These are phyloP conservation scores for Cladophialophora chaetospira DNA, from an alignment of 2,329 filamentous ascomycete genomes.

Conservation along the genomic window DNA sequence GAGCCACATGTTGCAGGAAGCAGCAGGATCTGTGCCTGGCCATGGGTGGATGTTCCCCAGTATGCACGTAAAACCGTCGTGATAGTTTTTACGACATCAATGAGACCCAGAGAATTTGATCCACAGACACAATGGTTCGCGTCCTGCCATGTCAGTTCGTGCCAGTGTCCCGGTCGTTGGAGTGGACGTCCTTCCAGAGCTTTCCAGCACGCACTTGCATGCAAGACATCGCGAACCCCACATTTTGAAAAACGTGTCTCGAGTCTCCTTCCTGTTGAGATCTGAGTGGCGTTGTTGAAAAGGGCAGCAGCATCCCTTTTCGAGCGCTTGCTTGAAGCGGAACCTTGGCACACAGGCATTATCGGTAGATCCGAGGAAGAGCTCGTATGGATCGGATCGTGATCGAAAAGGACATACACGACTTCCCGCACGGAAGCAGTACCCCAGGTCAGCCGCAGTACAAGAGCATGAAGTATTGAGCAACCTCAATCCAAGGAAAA, in stretches of 20 bases:
- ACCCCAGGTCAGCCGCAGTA: no score
- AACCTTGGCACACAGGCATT: not conserved
- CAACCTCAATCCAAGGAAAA: no score
- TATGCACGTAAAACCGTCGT: no score
- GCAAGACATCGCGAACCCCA: not conserved
- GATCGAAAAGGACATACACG: no score
- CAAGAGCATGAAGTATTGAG: not conserved
- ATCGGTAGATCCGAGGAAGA: not conserved
- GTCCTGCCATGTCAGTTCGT: not conserved
- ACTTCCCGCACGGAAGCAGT: no score
- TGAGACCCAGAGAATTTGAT: no score
- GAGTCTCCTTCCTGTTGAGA: not conserved
- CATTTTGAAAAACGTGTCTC: not conserved
- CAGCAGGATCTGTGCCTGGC: no score
- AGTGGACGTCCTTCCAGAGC: not conserved
- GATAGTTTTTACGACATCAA: no score
- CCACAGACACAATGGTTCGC: no score
- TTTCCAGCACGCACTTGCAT: not conserved
- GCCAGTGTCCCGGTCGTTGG: not conserved
- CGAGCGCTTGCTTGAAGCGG: not conserved
- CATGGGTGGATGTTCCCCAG: no score
- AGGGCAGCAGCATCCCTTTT: slow-evolving; percentile 6
- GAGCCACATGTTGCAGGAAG: no score
- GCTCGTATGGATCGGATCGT: not conserved
- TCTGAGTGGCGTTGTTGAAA: not conserved